Evolutionary conservation across 208 protist species (phyloP).

Genomic region (Jaenimonas drosophilae): DNA sequence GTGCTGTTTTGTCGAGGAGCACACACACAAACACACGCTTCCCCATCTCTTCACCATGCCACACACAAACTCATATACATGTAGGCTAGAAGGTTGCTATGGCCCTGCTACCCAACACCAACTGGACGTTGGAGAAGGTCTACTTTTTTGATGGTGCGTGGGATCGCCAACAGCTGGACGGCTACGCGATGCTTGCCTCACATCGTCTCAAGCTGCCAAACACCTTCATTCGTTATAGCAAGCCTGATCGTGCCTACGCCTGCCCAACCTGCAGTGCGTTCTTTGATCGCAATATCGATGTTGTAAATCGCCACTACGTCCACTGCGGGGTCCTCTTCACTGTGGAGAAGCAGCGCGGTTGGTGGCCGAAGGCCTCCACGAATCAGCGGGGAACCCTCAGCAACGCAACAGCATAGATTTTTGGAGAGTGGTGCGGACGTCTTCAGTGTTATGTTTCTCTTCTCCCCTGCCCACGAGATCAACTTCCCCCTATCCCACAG

Average conservation of each 20-base stretch:
- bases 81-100: too few relatives aligned
- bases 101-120: too few relatives aligned
- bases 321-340: background rate
- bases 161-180: too few relatives aligned
- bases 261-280: constrained; percentile 7
- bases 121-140: too few relatives aligned
- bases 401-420: background rate
- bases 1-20: too few relatives aligned
- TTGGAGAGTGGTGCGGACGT: background rate
- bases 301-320: constrained; percentile 7
- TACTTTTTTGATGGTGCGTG: too few relatives aligned
- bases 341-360: background rate
- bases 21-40: too few relatives aligned
- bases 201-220: background rate
- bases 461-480: background rate
- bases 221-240: constrained; percentile 4
- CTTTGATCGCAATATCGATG: constrained; percentile 13
- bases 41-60: too few relatives aligned
- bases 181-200: too few relatives aligned
- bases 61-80: too few relatives aligned
- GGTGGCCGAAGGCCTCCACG: background rate
- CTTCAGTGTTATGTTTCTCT: background rate
- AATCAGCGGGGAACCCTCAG: too few relatives aligned
- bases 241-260: constrained; percentile 1
- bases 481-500: background rate